Conservation (phyloP, 495 filamentous ascomycete species). For the Talaromyces trachyspermus region DNA sequence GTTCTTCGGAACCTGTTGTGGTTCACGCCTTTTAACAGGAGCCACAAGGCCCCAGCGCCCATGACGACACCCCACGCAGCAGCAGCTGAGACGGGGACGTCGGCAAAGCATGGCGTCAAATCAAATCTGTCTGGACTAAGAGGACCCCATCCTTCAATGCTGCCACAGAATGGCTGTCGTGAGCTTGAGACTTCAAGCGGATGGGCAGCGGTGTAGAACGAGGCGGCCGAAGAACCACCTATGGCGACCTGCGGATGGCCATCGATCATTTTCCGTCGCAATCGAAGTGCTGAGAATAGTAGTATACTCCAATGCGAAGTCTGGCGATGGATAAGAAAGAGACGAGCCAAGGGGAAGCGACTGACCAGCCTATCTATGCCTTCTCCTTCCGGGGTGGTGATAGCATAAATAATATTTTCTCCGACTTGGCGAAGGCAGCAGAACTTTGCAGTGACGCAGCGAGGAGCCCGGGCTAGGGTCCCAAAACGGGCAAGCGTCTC, state of each 20-base stretch:
- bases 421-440: neutral
- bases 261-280: conserved; percentile 36
- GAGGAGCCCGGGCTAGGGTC: too few species aligned
- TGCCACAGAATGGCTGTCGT: conserved; percentile 70
- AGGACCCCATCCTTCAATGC: conserved; percentile 92
- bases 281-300: neutral
- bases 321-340: neutral
- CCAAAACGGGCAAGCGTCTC: neutral
- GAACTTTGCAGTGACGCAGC: too few species aligned
- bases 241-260: conserved; percentile 37
- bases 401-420: too few species aligned
- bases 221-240: conserved; percentile 20
- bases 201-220: neutral
- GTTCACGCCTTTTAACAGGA: conserved; percentile 60
- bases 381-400: neutral
- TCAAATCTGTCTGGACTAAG: conserved; percentile 76
- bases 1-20: conserved; percentile 64
- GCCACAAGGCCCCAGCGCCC: conserved; percentile 68
- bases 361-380: neutral
- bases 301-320: neutral
- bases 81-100: conserved; percentile 70
- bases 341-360: neutral
- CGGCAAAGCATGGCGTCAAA: conserved; percentile 94
- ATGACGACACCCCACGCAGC: conserved; percentile 69
- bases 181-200: conserved; percentile 19